Evolutionary conservation across 1,284 basidiomycete genomes (phyloP).

Genomic region (Trichosporon sp.): DNA sequence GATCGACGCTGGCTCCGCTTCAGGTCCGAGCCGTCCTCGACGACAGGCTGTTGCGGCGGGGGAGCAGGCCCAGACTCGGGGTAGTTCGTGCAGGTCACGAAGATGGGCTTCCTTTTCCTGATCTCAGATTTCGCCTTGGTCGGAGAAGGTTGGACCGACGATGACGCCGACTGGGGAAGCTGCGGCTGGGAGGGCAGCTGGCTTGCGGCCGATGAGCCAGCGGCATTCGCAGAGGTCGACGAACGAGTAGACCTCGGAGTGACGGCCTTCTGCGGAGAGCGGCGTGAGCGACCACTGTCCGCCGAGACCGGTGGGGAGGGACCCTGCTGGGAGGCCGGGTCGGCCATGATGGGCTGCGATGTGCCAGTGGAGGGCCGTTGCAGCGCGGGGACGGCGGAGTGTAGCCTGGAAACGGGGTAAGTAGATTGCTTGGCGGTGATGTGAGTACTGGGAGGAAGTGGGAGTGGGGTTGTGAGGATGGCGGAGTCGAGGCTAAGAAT

Average conservation of each 20-base stretch:
- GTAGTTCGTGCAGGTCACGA: slow-evolving; percentile 44
- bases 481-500: slow-evolving; percentile 14
- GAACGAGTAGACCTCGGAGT: slow-evolving; percentile 31
- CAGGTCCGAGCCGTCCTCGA: slow-evolving; percentile 36
- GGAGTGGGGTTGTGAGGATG: background rate
- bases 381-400: background rate
- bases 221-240: slow-evolving; percentile 15
- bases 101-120: slow-evolving; percentile 39
- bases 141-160: slow-evolving; percentile 11
- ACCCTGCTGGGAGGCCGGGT: slow-evolving; percentile 20
- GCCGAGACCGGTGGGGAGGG: slow-evolving; percentile 25
- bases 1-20: slow-evolving; percentile 46
- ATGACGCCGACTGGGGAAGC: slow-evolving; percentile 16
- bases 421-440: background rate
- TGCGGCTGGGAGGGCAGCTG: slow-evolving; percentile 15
- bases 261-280: slow-evolving; percentile 28
- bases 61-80: slow-evolving; percentile 39
- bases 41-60: slow-evolving; percentile 17
- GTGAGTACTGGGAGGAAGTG: background rate
- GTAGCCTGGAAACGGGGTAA: slow-evolving; percentile 2
- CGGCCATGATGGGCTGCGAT: slow-evolving; percentile 13
- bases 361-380: slow-evolving; percentile 6
- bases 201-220: background rate
- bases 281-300: slow-evolving; percentile 21
- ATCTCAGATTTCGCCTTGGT: slow-evolving; percentile 19